Conservation (phyloP, 805 yeast genomes). For the Metschnikowia sp. region DNA sequence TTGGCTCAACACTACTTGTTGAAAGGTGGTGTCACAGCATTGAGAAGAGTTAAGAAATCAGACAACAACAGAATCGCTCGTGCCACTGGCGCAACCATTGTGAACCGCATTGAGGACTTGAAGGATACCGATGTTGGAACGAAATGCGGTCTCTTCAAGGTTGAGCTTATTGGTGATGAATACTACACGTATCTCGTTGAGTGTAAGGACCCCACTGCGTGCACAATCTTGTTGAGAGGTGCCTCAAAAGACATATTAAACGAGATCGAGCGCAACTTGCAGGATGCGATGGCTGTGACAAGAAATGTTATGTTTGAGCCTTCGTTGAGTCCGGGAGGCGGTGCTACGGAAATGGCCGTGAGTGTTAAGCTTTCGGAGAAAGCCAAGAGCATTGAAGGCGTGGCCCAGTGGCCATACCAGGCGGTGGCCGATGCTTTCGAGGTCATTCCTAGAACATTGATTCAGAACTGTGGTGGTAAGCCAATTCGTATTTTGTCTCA, state of each 20-base stretch:
- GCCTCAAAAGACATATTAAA: conserved; percentile 95
- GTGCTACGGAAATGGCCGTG: conserved; percentile 99
- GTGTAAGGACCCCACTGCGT: conserved; percentile 85
- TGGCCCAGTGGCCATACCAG: conserved; percentile 97
- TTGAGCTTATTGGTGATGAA: conserved; percentile 95
- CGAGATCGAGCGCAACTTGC: conserved; percentile 94
- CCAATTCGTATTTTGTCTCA: conserved; percentile 87
- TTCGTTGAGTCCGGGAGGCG: conserved; percentile 95
- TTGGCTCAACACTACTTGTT: conserved; percentile 94
- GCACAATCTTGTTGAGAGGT: conserved; percentile 90
- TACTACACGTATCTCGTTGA: conserved; percentile 82
- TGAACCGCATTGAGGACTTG: conserved; percentile 91
- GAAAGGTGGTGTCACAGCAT: conserved; percentile 88
- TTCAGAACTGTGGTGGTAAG: conserved; percentile 97
- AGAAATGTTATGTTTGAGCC: conserved; percentile 95
- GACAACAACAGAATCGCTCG: conserved; percentile 96
- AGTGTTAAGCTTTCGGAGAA: conserved; percentile 82
- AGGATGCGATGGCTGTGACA: conserved; percentile 98
- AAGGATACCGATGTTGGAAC: conserved; percentile 88
- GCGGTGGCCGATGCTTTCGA: conserved; percentile 99
- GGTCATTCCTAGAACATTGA: conserved; percentile 94
- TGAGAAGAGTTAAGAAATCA: conserved; percentile 91
- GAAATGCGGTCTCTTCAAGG: conserved; percentile 85
- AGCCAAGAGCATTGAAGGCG: conserved; percentile 90
- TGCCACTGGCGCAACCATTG: conserved; percentile 97